phyloP scores from a whole-genome alignment of 163 green algal species.

The Trebouxiophyceae sp. region DNA sequence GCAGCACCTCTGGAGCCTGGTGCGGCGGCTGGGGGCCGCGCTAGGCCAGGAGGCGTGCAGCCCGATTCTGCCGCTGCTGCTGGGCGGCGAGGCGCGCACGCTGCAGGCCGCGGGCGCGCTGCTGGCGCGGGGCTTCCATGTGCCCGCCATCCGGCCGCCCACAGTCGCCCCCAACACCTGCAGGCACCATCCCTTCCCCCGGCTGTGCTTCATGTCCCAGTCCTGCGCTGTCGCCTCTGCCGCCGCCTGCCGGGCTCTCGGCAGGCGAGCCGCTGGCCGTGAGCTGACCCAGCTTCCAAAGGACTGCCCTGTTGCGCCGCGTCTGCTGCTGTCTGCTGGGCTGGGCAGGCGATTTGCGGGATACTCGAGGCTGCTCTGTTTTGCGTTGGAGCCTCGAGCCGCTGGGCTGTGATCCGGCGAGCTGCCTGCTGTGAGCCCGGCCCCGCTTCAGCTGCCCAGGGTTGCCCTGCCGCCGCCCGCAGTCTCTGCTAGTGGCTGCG shows the following conservation, averaged over 20 bases:
- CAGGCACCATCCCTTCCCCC: constrained; percentile 19
- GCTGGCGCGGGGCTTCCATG: constrained; percentile 65
- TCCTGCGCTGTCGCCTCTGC: background rate
- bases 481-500: too few species aligned
- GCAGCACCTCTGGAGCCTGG: constrained; percentile 52
- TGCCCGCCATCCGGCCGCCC: constrained; percentile 88
- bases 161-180: constrained; percentile 82
- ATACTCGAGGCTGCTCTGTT: too few species aligned
- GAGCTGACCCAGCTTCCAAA: background rate
- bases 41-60: constrained; percentile 53
- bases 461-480: too few species aligned
- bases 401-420: too few species aligned
- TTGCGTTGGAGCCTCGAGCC: too few species aligned
- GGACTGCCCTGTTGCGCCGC: background rate
- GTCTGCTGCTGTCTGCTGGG: background rate
- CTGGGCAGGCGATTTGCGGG: background rate
- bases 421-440: too few species aligned
- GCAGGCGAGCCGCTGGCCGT: background rate
- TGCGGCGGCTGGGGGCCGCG: constrained; percentile 29
- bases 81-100: constrained; percentile 56
- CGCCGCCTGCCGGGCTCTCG: too few species aligned
- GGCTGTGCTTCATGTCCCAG: background rate
- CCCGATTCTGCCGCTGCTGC: constrained; percentile 77
- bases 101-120: constrained; percentile 50
- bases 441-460: too few species aligned